These are phyloP conservation scores for Balakata baccata DNA, from an alignment of 345 rosid species.

Conservation along the genomic window DNA sequence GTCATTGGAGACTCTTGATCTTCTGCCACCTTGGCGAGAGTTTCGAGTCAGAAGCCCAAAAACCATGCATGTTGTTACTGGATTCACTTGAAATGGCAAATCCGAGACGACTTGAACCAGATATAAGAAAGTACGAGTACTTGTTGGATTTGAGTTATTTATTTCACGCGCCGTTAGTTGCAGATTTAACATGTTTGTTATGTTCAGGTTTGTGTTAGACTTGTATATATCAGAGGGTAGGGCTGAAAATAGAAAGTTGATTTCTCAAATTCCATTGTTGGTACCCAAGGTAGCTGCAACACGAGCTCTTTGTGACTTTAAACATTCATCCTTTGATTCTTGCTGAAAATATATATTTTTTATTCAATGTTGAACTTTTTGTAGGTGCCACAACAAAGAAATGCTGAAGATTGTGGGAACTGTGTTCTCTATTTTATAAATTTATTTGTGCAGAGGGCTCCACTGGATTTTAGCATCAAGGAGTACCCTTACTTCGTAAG, in stretches of 20 bases:
- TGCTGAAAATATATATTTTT: no score
- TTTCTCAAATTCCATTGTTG: constrained; percentile 47
- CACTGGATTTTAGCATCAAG: constrained; percentile 37
- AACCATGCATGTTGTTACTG: constrained; percentile 61
- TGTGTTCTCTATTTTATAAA: constrained; percentile 67
- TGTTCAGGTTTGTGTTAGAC: constrained; percentile 59
- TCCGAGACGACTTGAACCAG: constrained; percentile 50
- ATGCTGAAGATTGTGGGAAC: constrained; percentile 62
- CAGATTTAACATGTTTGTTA: not conserved
- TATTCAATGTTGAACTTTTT: not conserved
- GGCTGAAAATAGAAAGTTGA: constrained; percentile 35
- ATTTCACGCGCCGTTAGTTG: not conserved
- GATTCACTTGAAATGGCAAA: constrained; percentile 58
- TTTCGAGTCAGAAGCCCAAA: constrained; percentile 36
- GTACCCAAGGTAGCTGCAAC: constrained; percentile 49
- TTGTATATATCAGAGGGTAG: constrained; percentile 49
- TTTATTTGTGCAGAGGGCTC: constrained; percentile 52
- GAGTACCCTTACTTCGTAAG: constrained; percentile 59
- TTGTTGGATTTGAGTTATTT: not conserved
- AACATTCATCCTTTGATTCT: not conserved
- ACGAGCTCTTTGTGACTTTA: not conserved
- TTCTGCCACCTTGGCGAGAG: constrained; percentile 63
- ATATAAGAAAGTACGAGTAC: constrained; percentile 50
- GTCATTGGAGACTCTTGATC: constrained; percentile 74
- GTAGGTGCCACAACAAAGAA: constrained; percentile 74